Base-by-base conservation (phyloP, 2,329 filamentous ascomycete genomes). In the Piedraia hortae region DNA sequence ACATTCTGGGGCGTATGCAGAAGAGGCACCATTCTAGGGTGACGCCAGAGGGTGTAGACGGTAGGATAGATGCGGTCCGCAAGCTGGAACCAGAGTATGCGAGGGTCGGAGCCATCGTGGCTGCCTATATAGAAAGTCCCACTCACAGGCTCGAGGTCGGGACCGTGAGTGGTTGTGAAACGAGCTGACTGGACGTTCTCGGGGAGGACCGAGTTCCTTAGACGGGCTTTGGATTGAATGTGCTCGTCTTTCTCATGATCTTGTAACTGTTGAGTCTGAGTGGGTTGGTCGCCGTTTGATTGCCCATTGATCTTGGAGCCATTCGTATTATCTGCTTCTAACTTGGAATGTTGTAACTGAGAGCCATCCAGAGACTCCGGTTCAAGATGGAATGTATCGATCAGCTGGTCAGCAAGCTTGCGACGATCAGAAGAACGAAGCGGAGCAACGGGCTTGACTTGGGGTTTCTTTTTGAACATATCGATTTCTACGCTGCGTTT, bases 11-110 rank as follows among this genome's bases (percentile, higher is more conserved):
- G 62, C 0, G 66, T 70, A 31, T 67, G 56, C n/a, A 72, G 48
- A 14, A 72, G 40, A 0, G 66, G 62, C 0, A 69, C 44, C 8
- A 72, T 44, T 14, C 50, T 47, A 3, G 63, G 51, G 32, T 67
- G 62, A 25, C 55, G 52, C 66, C 66, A 72, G 27, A 71, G 43
- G 2, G 65, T 67, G 37, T 71, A 71, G 3, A 70, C 62, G 20
- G 51, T 32, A 14, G 37, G 56, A 27, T 54, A 53, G 42, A 59
- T 46, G 14, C 47, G 52, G 28, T 64, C 60, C 24, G 59, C 59
- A 12, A 62, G 43, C 39, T 59, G 60, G 28, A 66, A 59, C 66
- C 66, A 72, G 15, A 71, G 39, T 26, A 68, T 52, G 12, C 65
- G 47, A 31, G 59, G 53, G 22, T 68, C 61, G 22, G 53, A 50